Base-by-base conservation (phyloP, 2,329 filamentous ascomycete species). In the Fonsecaea pedrosoi region DNA sequence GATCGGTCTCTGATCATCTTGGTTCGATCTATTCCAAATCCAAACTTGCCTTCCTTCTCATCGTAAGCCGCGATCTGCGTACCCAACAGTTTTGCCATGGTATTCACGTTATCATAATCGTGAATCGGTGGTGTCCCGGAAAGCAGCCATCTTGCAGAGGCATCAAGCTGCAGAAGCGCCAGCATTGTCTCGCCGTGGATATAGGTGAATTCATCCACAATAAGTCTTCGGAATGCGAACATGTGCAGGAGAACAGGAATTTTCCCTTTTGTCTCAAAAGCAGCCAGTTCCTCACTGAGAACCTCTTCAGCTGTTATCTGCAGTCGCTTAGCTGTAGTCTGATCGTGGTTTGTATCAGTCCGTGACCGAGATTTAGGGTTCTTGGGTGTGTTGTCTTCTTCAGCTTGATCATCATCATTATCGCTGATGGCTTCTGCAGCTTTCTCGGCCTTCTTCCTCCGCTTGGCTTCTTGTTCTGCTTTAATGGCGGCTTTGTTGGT, bases 151-250 rank as follows among this genome's bases (percentile, higher is more conserved):
- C 82, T 83, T 48, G 84, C 86, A 50, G 81, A 78, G 10, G 85
- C 82, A 32, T 80, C 73, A 1, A 89, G 72, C 0, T 77, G 77
- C 6, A 81, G 77, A 4, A 87, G 76, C 0, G 80, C 77, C 0
- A 79, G 74, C 66, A 80, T 76, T 59, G 79, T 77, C 58, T 81
- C 75, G 15, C 78, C 73, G 54, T 80, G 78, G 4, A 85, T 77
- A 68, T 89, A 88, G 0, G 87, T 86, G 70, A 86, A 90, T 70
- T 91, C 89, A 67, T 91, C 89, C 1, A 90, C 79, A 1, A 90
- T 82, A 0, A 90, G 66, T 5, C 89, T 81, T 62, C 85, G 84
- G 74, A 86, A 90, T 1, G 78, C 75, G 73, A 90, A 90, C 71
- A 87, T 82, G 66, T 90, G 87, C 0, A 90, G 72, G 0, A 86